These are phyloP conservation scores for Moniliophthora roreri DNA, from an alignment of 1,284 basidiomycete genomes.

Conservation along the genomic window DNA sequence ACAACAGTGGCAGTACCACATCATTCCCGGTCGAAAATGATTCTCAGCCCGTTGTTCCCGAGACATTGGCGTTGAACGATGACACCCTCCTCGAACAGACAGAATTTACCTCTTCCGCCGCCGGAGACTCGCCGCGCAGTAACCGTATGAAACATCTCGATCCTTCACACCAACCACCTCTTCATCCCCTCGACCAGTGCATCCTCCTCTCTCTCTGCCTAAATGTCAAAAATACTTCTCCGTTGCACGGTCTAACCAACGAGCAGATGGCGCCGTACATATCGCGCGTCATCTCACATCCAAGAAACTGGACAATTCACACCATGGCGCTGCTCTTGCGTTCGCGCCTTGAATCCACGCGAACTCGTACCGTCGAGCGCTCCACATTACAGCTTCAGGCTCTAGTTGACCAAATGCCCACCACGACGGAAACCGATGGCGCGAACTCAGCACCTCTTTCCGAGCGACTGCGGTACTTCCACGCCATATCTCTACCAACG, in stretches of 20 bases:
- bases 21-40: not conserved
- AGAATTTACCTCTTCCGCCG: conserved; percentile 75
- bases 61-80: conserved; percentile 87
- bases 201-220: conserved; percentile 89
- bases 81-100: conserved; percentile 97
- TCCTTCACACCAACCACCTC: conserved; percentile 80
- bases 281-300: conserved; percentile 81
- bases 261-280: conserved; percentile 93
- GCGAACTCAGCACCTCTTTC: conserved; percentile 41
- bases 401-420: conserved; percentile 93
- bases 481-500: conserved; percentile 78
- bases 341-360: conserved; percentile 81
- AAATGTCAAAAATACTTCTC: conserved; percentile 86
- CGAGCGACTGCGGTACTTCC: conserved; percentile 80
- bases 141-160: conserved; percentile 66
- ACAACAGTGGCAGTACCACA: not conserved
- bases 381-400: conserved; percentile 89
- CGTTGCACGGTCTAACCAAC: conserved; percentile 81
- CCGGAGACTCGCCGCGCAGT: conserved; percentile 35
- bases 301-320: conserved; percentile 91
- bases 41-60: conserved; percentile 49
- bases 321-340: conserved; percentile 92
- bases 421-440: conserved; percentile 50
- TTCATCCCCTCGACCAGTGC: conserved; percentile 90
- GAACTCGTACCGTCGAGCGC: conserved; percentile 90